phyloP scores from a whole-genome alignment of 2,329 filamentous ascomycete genomes.

The Thelonectria blattea region DNA sequence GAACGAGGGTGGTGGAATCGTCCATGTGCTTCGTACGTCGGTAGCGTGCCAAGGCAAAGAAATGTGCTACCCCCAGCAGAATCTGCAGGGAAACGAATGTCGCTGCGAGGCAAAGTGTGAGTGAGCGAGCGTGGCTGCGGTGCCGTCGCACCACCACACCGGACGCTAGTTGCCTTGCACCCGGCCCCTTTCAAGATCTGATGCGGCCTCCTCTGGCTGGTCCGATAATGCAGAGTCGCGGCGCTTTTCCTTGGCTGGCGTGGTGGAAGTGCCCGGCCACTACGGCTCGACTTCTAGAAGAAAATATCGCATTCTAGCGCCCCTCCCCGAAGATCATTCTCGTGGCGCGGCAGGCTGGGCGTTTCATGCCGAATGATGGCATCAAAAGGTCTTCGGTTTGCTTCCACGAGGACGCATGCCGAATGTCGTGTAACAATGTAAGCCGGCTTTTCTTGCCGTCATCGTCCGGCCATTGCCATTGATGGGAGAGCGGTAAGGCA shows the following conservation, averaged over 20 bases:
- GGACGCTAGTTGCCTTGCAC: slow-evolving; percentile 11
- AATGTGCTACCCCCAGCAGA: slow-evolving; percentile 7
- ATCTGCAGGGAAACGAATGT: slow-evolving; percentile 11
- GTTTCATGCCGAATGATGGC: not conserved
- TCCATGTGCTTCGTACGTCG: not conserved
- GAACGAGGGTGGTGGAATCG: slow-evolving; percentile 6
- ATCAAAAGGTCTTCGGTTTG: not conserved
- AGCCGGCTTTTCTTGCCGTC: not conserved
- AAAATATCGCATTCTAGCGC: slow-evolving; percentile 27
- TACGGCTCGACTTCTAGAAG: slow-evolving; percentile 31
- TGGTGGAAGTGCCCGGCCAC: slow-evolving; percentile 8
- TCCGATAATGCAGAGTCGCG: slow-evolving; percentile 19
- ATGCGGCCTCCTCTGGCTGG: slow-evolving; percentile 16
- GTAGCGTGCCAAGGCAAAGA: slow-evolving; percentile 19
- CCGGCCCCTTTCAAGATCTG: slow-evolving; percentile 18
- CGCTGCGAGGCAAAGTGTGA: slow-evolving; percentile 10
- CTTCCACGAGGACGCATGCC: too few species aligned
- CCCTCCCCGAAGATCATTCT: slow-evolving; percentile 8
- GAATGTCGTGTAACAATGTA: not conserved
- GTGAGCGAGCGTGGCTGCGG: slow-evolving; percentile 20
- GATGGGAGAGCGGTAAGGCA: not conserved
- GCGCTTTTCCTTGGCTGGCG: slow-evolving; percentile 12
- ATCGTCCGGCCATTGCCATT: not conserved
- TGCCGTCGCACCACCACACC: slow-evolving; percentile 30
- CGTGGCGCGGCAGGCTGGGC: not conserved